Base-by-base conservation (phyloP, 1,284 basidiomycete genomes). In the Malassezia pachydermatis region DNA sequence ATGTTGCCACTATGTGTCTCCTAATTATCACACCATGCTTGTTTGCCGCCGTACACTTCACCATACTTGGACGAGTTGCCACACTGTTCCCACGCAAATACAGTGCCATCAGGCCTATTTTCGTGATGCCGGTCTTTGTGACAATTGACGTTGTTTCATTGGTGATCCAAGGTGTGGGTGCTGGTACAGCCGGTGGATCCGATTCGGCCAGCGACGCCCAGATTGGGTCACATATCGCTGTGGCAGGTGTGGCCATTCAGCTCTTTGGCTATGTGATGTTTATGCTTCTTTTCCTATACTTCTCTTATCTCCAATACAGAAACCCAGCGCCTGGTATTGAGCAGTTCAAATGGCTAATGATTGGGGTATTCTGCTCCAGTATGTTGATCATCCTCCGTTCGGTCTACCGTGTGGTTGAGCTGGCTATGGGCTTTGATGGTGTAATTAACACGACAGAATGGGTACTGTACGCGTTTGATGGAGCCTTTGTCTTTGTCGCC, bases 121-220 rank as follows among this genome's bases (percentile, higher is more conserved):
- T 52, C 20, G 45, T 63, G n/a, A 38, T 58, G 33, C 61, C 61
- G 3, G 44, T 59, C 25, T 63, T 63, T 29, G 61, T 63, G 6
- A 32, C 39, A 6, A 40, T 63, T 22, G 61, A 63, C 37, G 48
- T 62, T 4, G 34, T 45, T 2, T 58, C 55, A 8, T 37, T 62
- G 9, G 45, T 48, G 2, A 41, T 63, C 5, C 61, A 63, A 30
- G 61, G 55, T 13, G 41, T 50, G 0, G 61, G 61, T 17, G 48
- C 54, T 1, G 61, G 44, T 2, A 17, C 43, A 14, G 57, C 61
- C 4, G 61, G 48, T 10, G 35, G 33, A 3, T 48, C 60, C n/a
- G 58, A 63, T 27, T 32, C 33, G 4, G 32, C 30, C 8, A 22
- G 41, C 13, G 36, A 37, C 9, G 44, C 49, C 13, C 10, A 27